phyloP scores from a whole-genome alignment of 164 flowering plant species.

The Santalum album region DNA sequence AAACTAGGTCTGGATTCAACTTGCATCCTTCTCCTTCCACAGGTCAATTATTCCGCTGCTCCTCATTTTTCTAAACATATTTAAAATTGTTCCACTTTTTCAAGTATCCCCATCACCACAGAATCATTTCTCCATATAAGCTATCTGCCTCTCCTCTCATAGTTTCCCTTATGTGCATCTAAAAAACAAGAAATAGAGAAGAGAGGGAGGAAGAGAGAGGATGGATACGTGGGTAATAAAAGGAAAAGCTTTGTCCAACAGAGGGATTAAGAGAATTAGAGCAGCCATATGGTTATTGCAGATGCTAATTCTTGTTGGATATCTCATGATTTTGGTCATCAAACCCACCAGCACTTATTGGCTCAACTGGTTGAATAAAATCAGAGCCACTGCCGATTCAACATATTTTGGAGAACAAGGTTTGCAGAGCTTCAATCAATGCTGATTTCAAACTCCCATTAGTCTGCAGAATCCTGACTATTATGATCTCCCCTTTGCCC shows the following conservation, averaged over 20 bases:
- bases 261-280: neutral
- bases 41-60: too few relatives aligned
- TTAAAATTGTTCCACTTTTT: too few relatives aligned
- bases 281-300: neutral
- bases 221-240: neutral
- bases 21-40: too few relatives aligned
- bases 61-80: too few relatives aligned
- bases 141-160: too few relatives aligned
- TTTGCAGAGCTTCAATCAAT: neutral
- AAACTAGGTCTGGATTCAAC: too few relatives aligned
- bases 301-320: neutral
- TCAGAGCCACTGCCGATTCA: conserved; percentile 17
- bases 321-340: neutral
- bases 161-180: neutral
- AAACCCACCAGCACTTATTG: neutral
- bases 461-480: neutral
- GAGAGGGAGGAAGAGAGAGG: neutral
- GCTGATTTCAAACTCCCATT: neutral
- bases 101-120: too few relatives aligned
- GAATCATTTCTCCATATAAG: too few relatives aligned
- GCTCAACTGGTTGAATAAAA: neutral
- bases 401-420: conserved; percentile 46
- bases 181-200: neutral
- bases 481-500: neutral
- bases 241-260: neutral